Conservation (phyloP, 1,284 basidiomycete genomes). For the Anthracocystis walkeri region DNA sequence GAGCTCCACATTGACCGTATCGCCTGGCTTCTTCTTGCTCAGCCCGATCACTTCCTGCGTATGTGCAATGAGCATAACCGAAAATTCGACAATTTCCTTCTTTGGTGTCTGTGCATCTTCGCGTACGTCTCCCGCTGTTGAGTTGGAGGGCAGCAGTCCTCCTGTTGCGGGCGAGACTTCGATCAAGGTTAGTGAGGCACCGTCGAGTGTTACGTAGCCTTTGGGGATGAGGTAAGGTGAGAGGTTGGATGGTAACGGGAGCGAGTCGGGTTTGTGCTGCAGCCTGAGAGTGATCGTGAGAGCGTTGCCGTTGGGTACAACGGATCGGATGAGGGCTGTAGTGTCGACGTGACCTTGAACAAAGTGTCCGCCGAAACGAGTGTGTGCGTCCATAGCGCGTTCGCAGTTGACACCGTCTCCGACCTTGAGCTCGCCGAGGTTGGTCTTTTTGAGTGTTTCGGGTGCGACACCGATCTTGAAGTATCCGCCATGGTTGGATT, state of each 20-base stretch:
- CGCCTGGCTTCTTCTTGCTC: conserved; percentile 62
- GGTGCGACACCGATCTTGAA: conserved; percentile 96
- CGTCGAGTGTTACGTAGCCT: conserved; percentile 94
- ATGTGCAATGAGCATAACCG: conserved; percentile 69
- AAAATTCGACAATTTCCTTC: conserved; percentile 65
- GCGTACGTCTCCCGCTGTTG: conserved; percentile 43
- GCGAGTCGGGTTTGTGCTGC: conserved; percentile 44
- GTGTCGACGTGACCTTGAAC: conserved; percentile 87
- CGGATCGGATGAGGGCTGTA: conserved; percentile 75
- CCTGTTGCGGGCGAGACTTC: conserved; percentile 73
- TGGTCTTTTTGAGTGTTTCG: conserved; percentile 91
- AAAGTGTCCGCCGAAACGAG: conserved; percentile 94
- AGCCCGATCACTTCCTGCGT: conserved; percentile 68
- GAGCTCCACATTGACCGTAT: conserved; percentile 67
- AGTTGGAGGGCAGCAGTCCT: conserved; percentile 55
- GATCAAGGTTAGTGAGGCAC: conserved; percentile 91
- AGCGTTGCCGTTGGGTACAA: conserved; percentile 84
- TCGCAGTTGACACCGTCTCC: conserved; percentile 93
- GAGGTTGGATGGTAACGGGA: conserved; percentile 78
- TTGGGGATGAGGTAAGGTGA: conserved; percentile 92
- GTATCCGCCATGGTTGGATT: conserved; percentile 69
- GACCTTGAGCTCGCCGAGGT: conserved; percentile 79
- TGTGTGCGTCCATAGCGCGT: conserved; percentile 89
- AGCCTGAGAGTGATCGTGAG: conserved; percentile 81
- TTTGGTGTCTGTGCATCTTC: conserved; percentile 39